A percentile compares a stretch with the other conserved stretches of the same genome.
These are phyloP conservation scores for Quercus lobata DNA, from an alignment of 331 rosid species.

Conservation along the genomic window DNA sequence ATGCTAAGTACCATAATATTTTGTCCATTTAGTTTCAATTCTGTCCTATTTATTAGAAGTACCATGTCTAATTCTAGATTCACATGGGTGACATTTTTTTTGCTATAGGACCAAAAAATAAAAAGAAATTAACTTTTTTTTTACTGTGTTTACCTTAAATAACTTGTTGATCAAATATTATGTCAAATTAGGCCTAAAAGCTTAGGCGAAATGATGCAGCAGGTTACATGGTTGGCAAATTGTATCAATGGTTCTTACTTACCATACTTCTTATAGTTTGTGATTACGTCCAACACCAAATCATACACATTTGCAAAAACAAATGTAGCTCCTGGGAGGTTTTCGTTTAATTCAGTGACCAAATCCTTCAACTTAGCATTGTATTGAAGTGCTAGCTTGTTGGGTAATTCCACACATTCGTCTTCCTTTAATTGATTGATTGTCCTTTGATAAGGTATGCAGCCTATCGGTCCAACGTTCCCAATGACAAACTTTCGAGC, in stretches of 20 bases:
- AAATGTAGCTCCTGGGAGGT: constrained; percentile 71
- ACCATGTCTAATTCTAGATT: no score
- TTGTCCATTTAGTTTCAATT: no score
- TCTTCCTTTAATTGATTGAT: constrained; percentile 67
- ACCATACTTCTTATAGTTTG: constrained; percentile 70
- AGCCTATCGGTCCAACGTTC: constrained; percentile 88
- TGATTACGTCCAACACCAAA: constrained; percentile 58
- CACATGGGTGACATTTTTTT: no score
- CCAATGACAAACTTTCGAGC: constrained; percentile 81
- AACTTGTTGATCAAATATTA: no score
- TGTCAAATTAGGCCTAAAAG: no score
- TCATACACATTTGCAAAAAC: constrained; percentile 82
- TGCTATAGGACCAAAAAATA: no score
- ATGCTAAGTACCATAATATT: neutral
- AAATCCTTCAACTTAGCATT: constrained; percentile 73
- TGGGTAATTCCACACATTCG: constrained; percentile 87
- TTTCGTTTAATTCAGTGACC: constrained; percentile 56
- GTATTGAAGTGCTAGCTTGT: constrained; percentile 72
- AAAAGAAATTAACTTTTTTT: no score
- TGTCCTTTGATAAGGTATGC: constrained; percentile 89
- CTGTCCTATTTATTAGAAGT: no score
- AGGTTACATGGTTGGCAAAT: no score
- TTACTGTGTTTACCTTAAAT: no score
- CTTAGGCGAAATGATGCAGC: no score
- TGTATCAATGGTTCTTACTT: neutral